Conservation (phyloP, 1,284 basidiomycete species). For the Tremellales sp. region DNA sequence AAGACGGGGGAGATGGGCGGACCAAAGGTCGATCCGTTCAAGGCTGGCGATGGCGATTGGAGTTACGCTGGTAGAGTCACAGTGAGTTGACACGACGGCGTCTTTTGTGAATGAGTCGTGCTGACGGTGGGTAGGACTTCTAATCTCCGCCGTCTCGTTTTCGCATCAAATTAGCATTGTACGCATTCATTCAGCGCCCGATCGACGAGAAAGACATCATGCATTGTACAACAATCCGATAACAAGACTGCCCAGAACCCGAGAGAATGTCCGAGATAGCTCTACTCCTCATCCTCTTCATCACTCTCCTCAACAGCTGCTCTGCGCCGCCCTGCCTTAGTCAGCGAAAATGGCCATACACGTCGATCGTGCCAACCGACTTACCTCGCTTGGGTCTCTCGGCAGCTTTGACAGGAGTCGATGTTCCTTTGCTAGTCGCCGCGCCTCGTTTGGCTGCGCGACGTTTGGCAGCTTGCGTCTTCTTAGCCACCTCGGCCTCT, state of each 20-base stretch:
- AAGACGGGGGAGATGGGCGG: slow-evolving; percentile 56
- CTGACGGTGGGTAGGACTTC: slow-evolving; percentile 5
- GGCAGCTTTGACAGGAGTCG: background rate
- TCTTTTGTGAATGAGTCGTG: background rate
- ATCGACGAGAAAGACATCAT: no score
- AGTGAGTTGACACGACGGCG: slow-evolving; percentile 29
- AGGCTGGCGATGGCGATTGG: slow-evolving; percentile 45
- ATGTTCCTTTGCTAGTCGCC: background rate
- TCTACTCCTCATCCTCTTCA: slow-evolving; percentile 12
- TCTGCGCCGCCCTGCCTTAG: background rate
- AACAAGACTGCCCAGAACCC: background rate
- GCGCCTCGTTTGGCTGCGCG: slow-evolving; percentile 45
- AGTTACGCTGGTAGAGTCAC: slow-evolving; percentile 48
- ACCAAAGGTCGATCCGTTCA: slow-evolving; percentile 56
- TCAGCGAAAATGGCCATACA: no score
- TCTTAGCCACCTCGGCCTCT: slow-evolving; percentile 73
- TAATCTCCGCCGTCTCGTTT: background rate
- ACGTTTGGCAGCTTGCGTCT: slow-evolving; percentile 73
- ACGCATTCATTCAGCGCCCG: no score
- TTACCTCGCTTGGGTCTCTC: background rate
- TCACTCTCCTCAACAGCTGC: slow-evolving; percentile 10
- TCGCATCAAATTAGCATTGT: no score
- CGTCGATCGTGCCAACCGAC: no score
- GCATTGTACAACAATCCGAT: background rate
- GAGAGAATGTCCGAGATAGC: slow-evolving; percentile 3